Conservation (phyloP, 106 monocot species). For the Cymbidium sinense region DNA sequence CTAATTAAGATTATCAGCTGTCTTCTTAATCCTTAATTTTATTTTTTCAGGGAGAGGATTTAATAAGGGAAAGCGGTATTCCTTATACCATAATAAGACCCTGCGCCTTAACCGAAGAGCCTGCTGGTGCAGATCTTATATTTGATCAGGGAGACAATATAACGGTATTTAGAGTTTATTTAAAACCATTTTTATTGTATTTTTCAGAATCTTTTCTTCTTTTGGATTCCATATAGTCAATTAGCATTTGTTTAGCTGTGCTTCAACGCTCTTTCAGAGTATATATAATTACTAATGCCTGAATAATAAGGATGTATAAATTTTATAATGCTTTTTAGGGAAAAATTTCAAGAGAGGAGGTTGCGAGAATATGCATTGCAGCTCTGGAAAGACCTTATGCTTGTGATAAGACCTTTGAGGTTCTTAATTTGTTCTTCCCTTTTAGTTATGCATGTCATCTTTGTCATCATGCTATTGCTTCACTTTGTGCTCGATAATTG, state of each 20-base stretch:
- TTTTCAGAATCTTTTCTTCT: not conserved
- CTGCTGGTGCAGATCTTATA: slow-evolving; percentile 87
- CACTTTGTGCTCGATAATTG: no score
- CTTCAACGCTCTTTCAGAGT: no score
- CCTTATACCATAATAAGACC: slow-evolving; percentile 85
- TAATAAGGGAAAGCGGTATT: slow-evolving; percentile 80
- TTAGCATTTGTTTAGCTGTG: no score
- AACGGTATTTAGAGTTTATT: slow-evolving; percentile 45
- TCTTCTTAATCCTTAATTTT: not conserved
- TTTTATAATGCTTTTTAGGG: slow-evolving; percentile 35
- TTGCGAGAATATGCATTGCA: slow-evolving; percentile 78
- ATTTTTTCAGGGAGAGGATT: slow-evolving; percentile 88
- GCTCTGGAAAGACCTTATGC: slow-evolving; percentile 83
- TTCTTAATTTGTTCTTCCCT: not conserved
- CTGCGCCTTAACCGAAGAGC: slow-evolving; percentile 95
- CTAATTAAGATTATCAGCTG: no score
- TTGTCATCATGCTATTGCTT: no score
- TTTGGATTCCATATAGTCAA: not conserved
- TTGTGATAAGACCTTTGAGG: slow-evolving; percentile 85
- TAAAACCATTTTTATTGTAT: not conserved
- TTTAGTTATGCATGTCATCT: no score
- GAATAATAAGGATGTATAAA: not conserved
- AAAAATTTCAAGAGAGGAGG: slow-evolving; percentile 85
- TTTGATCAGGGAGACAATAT: slow-evolving; percentile 98
- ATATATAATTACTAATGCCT: no score